A percentile compares a stretch with the other conserved stretches of the same genome.
phyloP scores from a whole-genome alignment of 2,329 filamentous ascomycete genomes.

The Apiospora sp. region DNA sequence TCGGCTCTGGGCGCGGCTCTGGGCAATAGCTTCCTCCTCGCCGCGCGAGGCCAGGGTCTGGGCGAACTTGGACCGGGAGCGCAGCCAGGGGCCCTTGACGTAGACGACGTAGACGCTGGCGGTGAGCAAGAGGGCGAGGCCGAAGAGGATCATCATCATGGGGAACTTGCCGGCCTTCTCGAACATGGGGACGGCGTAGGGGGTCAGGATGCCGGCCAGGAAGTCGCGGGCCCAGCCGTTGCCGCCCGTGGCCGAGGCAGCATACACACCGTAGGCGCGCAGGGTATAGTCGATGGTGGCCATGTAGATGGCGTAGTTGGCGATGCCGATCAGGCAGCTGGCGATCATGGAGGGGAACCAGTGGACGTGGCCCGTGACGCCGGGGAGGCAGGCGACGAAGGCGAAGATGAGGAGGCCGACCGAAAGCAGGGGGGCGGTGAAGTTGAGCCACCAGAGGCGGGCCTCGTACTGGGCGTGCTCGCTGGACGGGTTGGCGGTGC shows the following conservation, averaged over 20 bases:
- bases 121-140: constrained; percentile 68
- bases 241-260: constrained; percentile 77
- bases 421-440: constrained; percentile 65
- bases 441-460: constrained; percentile 71
- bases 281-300: constrained; percentile 82
- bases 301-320: constrained; percentile 79
- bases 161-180: constrained; percentile 58
- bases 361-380: constrained; percentile 62
- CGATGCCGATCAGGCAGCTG: constrained; percentile 71
- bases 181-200: constrained; percentile 73
- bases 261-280: constrained; percentile 75
- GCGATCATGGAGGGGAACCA: constrained; percentile 76
- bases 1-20: too few relatives aligned
- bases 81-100: constrained; percentile 67
- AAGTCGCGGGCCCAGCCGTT: constrained; percentile 80
- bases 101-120: constrained; percentile 72
- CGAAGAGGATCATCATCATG: constrained; percentile 70
- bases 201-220: constrained; percentile 74
- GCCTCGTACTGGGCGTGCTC: constrained; percentile 73
- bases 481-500: constrained; percentile 57
- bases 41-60: constrained; percentile 61
- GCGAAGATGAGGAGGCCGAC: constrained; percentile 76
- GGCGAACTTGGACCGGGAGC: constrained; percentile 69
- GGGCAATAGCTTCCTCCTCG: background rate
- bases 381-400: constrained; percentile 62